phyloP scores from a whole-genome alignment of 805 yeast genomes.

The Lipomyces orientalis region DNA sequence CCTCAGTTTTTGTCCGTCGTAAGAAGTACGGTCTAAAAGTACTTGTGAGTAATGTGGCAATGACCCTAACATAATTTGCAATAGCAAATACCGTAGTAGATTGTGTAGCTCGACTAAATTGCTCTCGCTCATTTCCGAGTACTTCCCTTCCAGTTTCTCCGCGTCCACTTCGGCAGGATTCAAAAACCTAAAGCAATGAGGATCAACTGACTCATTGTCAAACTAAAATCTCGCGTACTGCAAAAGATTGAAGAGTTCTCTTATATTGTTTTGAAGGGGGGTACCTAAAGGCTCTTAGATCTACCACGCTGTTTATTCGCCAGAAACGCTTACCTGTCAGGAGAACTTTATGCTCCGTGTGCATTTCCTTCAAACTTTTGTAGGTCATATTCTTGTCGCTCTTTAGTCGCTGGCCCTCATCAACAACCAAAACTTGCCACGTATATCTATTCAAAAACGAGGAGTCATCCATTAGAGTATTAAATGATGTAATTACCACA shows the following conservation, averaged over 20 bases:
- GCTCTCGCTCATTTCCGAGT: conserved; percentile 83
- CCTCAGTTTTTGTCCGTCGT: conserved; percentile 79
- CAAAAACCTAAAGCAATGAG: conserved; percentile 53
- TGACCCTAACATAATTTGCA: conserved; percentile 24
- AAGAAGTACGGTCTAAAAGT: conserved; percentile 76
- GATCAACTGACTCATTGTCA: background rate
- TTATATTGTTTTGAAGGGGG: conserved; percentile 86
- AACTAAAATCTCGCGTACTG: conserved; percentile 46
- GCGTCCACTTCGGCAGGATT: conserved; percentile 83
- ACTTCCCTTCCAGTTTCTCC: conserved; percentile 82
- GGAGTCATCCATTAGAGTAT: conserved; percentile 72
- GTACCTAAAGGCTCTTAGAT: conserved; percentile 64
- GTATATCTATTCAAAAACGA: conserved; percentile 54
- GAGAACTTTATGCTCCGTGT: conserved; percentile 68
- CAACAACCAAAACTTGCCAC: conserved; percentile 87
- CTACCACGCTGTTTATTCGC: no score
- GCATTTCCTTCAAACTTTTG: conserved; percentile 56
- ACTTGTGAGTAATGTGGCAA: background rate
- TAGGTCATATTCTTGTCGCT: conserved; percentile 48
- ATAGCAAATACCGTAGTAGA: conserved; percentile 49
- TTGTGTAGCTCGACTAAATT: conserved; percentile 83
- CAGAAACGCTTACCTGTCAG: conserved; percentile 64
- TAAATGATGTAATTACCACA: conserved; percentile 84
- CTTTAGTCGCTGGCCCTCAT: conserved; percentile 92
- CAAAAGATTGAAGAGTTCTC: conserved; percentile 85